Evolutionary conservation across 2,329 filamentous ascomycete genomes (phyloP).

Genomic region (Nigrospora oryzae): DNA sequence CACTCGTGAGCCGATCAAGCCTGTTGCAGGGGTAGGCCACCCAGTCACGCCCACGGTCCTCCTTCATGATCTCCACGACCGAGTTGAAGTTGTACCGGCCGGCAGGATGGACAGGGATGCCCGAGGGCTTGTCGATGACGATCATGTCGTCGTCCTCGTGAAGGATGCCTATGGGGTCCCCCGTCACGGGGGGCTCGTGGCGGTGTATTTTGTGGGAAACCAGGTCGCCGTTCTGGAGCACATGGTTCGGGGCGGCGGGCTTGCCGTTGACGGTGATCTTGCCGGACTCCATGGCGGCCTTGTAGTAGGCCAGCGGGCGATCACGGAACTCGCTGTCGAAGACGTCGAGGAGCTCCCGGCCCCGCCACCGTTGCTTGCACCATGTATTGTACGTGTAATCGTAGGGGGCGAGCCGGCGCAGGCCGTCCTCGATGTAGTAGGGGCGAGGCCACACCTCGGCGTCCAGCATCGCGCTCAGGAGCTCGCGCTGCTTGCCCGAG

Average conservation of each 20-base stretch:
- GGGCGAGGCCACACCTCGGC: constrained; percentile 46
- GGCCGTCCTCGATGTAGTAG: constrained; percentile 75
- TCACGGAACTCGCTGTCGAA: constrained; percentile 91
- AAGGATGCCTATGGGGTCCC: constrained; percentile 69
- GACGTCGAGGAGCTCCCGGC: constrained; percentile 71
- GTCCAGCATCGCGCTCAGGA: constrained; percentile 13
- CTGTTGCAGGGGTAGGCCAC: constrained; percentile 71
- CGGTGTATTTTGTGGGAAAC: constrained; percentile 91
- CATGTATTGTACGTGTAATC: constrained; percentile 91
- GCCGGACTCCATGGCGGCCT: constrained; percentile 71
- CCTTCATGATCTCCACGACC: constrained; percentile 84
- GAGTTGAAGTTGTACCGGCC: constrained; percentile 96
- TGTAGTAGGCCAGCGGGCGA: constrained; percentile 78
- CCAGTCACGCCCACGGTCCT: constrained; percentile 53
- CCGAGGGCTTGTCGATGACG: constrained; percentile 93
- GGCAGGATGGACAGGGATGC: constrained; percentile 89
- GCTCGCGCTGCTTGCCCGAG: constrained; percentile 3
- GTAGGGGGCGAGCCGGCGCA: constrained; percentile 80
- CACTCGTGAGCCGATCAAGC: constrained; percentile 88
- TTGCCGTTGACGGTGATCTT: constrained; percentile 75
- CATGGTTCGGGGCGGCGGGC: constrained; percentile 54
- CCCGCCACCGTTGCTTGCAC: constrained; percentile 91
- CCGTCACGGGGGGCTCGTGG: constrained; percentile 88
- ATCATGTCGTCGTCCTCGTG: constrained; percentile 91
- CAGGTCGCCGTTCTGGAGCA: constrained; percentile 80